Conservation (phyloP, 805 yeast genomes). For the Saturnispora galanensis region DNA sequence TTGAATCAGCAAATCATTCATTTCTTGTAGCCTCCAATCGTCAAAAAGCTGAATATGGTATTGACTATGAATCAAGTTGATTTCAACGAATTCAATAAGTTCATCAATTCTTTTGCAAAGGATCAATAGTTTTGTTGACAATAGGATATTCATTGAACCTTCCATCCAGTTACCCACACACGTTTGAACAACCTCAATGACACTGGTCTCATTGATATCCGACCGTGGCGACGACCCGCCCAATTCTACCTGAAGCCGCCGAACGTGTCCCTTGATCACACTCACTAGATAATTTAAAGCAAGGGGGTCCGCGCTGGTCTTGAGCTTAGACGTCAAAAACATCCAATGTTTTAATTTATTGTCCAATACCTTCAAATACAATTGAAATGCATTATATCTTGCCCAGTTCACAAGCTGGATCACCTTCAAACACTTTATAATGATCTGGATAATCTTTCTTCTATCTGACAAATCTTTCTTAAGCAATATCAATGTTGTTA, state of each 20-base stretch:
- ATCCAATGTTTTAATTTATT: not conserved
- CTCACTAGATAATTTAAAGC: not conserved
- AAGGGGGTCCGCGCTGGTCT: not conserved
- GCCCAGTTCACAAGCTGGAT: not conserved
- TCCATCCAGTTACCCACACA: not conserved
- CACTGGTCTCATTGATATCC: not conserved
- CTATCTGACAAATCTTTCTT: not conserved
- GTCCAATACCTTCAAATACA: conserved; percentile 4
- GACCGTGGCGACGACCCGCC: not conserved
- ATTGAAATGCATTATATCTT: not conserved
- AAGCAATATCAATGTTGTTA: not conserved
- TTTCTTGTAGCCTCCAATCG: conserved; percentile 8
- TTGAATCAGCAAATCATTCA: conserved; percentile 2
- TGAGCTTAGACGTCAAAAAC: not conserved
- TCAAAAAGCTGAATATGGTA: not conserved
- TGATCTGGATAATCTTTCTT: not conserved
- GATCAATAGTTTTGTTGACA: conserved; percentile 2
- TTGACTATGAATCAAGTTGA: not conserved
- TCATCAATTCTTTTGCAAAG: not conserved
- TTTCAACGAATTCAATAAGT: not conserved
- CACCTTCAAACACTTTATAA: not conserved
- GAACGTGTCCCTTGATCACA: conserved; percentile 3
- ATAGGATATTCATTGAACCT: not conserved
- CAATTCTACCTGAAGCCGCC: conserved; percentile 2
- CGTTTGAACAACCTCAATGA: conserved; percentile 1